A percentile compares a stretch with the other conserved stretches of the same genome.
These are phyloP conservation scores for Fusarium sterilihyphosum DNA, from an alignment of 2,329 filamentous ascomycete species.

Conservation along the genomic window DNA sequence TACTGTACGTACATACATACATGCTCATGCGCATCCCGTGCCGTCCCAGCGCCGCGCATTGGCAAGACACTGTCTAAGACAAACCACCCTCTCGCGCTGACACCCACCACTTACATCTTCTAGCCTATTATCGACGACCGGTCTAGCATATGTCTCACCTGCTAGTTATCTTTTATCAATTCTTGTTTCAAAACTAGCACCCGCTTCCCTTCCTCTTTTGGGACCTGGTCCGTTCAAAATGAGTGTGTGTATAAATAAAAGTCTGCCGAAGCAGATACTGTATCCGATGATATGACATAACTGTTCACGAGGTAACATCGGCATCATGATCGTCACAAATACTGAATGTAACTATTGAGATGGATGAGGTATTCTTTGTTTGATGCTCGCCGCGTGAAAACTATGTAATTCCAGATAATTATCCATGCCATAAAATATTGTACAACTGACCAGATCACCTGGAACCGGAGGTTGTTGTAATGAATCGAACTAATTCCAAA, in stretches of 20 bases:
- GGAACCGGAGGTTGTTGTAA: conserved; percentile 34
- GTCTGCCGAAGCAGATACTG: neutral
- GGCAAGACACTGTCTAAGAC: conserved; percentile 40
- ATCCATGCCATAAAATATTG: conserved; percentile 31
- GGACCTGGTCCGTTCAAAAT: neutral
- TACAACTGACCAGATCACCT: conserved; percentile 39
- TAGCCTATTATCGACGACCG: conserved; percentile 5
- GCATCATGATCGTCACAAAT: neutral
- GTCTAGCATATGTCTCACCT: conserved; percentile 23
- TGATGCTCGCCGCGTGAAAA: conserved; percentile 26
- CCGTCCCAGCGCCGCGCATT: conserved; percentile 34
- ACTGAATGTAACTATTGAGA: neutral
- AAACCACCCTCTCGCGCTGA: conserved; percentile 19
- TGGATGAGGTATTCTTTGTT: conserved; percentile 17
- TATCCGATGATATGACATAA: conserved; percentile 5
- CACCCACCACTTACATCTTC: conserved; percentile 5
- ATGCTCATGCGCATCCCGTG: conserved; percentile 28
- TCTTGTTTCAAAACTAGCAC: conserved; percentile 16
- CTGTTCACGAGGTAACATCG: conserved; percentile 21
- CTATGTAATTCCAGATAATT: conserved; percentile 14
- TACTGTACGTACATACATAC: neutral
- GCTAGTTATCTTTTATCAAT: conserved; percentile 4
- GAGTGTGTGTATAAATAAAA: neutral
- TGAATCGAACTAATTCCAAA: conserved; percentile 37
- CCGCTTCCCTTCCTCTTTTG: conserved; percentile 11